Conservation (phyloP, 768 basidiomycete species). For the Termitomyces sp. region DNA sequence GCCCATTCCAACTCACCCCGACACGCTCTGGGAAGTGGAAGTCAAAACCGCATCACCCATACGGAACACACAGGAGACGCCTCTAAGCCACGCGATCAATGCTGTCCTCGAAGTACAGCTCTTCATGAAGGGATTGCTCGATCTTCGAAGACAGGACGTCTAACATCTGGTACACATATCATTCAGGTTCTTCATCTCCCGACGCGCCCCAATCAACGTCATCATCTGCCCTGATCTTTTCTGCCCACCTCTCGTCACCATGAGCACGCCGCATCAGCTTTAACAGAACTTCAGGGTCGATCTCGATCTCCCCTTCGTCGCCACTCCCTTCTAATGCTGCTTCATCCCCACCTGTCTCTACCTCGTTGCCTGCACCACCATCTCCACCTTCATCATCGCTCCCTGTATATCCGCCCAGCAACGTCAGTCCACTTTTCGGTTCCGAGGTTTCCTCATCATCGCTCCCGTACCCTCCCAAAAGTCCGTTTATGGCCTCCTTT, state of each 20-base stretch:
- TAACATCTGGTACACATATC: constrained; percentile 22
- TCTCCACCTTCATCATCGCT: constrained; percentile 37
- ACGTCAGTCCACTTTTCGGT: constrained; percentile 29
- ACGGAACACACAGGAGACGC: constrained; percentile 73
- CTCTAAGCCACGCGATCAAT: constrained; percentile 65
- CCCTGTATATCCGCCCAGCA: constrained; percentile 41
- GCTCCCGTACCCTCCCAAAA: constrained; percentile 62
- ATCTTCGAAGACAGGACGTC: constrained; percentile 70
- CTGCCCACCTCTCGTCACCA: constrained; percentile 21
- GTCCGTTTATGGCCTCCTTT: constrained; percentile 50
- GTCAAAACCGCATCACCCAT: constrained; percentile 80
- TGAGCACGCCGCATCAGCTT: constrained; percentile 37
- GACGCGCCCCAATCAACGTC: constrained; percentile 50
- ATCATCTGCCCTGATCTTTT: constrained; percentile 33
- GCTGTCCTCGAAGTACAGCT: constrained; percentile 78
- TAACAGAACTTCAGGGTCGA: constrained; percentile 38
- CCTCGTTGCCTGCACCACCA: constrained; percentile 25
- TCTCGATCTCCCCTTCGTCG: constrained; percentile 23
- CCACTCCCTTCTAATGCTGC: constrained; percentile 16
- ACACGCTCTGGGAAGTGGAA: constrained; percentile 86
- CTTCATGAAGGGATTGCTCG: constrained; percentile 81
- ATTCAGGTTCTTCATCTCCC: constrained; percentile 24
- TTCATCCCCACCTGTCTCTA: constrained; percentile 22
- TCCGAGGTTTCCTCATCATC: constrained; percentile 30
- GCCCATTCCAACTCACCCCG: constrained; percentile 72